A percentile compares a stretch with the other conserved stretches of the same genome.
phyloP scores from a whole-genome alignment of 257 asterid genomes.

The Penstemon barbatus region DNA sequence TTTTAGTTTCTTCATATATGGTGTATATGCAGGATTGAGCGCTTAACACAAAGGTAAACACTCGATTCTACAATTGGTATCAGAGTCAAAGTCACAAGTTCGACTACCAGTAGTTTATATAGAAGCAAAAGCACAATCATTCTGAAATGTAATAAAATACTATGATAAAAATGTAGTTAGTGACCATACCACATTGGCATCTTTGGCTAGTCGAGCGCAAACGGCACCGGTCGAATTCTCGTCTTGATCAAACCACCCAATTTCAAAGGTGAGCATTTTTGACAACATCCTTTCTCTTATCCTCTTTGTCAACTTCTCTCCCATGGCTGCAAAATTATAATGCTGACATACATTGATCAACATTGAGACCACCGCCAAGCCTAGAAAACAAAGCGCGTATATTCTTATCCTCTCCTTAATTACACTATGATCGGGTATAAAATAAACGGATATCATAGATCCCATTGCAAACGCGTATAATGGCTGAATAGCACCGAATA shows the following conservation, averaged over 20 bases:
- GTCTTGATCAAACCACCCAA: conserved; percentile 63
- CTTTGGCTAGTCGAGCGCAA: conserved; percentile 61
- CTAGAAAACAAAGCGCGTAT: conserved; percentile 47
- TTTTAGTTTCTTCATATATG: too few species aligned
- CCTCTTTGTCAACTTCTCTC: conserved; percentile 61
- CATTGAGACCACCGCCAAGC: conserved; percentile 51
- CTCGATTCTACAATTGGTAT: too few species aligned
- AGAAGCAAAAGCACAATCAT: too few species aligned
- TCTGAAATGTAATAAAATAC: neutral
- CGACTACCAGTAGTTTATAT: too few species aligned
- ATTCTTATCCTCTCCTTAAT: conserved; percentile 43
- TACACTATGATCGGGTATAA: conserved; percentile 42
- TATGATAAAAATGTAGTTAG: neutral
- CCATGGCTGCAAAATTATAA: conserved; percentile 65
- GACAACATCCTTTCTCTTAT: conserved; percentile 58
- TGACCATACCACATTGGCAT: conserved; percentile 57
- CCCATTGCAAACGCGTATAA: conserved; percentile 53
- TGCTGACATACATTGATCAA: conserved; percentile 51
- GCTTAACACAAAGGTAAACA: too few species aligned
- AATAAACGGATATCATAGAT: conserved; percentile 52
- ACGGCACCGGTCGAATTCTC: conserved; percentile 57
- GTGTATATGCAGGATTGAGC: too few species aligned
- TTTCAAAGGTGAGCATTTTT: conserved; percentile 64
- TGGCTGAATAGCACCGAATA: conserved; percentile 64
- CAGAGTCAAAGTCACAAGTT: too few species aligned